Evolutionary conservation across 1,139 yeast genomes (phyloP), one percentile per base, ranked within the genome.

Genomic region (Yamadazyma taylorii): DNA sequence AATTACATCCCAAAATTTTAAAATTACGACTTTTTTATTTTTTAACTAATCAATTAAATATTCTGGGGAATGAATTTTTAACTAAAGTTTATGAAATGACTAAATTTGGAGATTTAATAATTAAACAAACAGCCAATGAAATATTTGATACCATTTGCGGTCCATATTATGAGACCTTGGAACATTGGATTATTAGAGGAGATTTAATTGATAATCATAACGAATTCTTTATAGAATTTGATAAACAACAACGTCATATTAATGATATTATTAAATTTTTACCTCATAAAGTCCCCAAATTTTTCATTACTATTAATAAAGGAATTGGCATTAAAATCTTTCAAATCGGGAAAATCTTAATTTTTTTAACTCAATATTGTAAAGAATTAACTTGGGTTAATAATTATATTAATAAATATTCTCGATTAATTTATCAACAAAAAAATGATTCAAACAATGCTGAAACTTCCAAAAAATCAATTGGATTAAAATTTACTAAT

Each of bases 261-360:
- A 60, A 66, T 37, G 67, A 66, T 36, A 69, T 69, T 4, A 64
- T 71, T 17, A 46, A 52, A 30, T 66, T 51, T 41, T 35, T 55
- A 24, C 58, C 65, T 0, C 59, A 60, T 1, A 75, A 69, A 45
- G 69, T 84, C 1, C 97, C 97, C 0, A 55, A 60, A 7, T 86
- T 84, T 51, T 63, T 85, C 38, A 56, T 74, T 1, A 50, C 42
- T 13, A 52, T 62, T 29, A 52, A 58, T 31, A 52, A 54, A 5
- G 61, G 62, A 12, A 59, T 75, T 1, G 81, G 87, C 2, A 56
- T 63, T 17, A 73, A 76, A 46, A 75, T 85, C 8, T 84, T 74
- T 48, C 86, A 87, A 40, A 80, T 85, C 17, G 98, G 98, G 1
- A 81, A 85, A 47, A 78, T 87, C 12, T 65, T 84, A n/a, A 73